phyloP scores from a whole-genome alignment of 1,284 basidiomycete genomes.

The Termitomyces sp. region DNA sequence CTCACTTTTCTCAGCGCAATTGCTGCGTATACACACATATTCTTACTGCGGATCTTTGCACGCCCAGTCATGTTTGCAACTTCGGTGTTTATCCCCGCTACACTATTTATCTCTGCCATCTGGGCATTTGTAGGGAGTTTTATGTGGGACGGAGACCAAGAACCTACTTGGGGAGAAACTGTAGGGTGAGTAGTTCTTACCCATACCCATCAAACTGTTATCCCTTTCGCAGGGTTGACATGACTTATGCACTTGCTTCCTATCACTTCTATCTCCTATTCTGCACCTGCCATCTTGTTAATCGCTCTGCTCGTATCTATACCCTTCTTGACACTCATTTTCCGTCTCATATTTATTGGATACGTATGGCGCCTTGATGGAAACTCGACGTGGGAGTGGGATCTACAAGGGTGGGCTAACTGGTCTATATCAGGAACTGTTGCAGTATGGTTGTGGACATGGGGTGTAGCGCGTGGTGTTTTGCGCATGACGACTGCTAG shows the following conservation, averaged over 20 bases:
- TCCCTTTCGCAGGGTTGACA: neutral
- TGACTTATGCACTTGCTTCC: neutral
- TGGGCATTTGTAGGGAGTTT: conserved; percentile 91
- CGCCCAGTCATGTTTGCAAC: conserved; percentile 80
- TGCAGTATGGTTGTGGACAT: conserved; percentile 84
- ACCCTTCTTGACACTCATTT: conserved; percentile 82
- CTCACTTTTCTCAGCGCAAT: conserved; percentile 70
- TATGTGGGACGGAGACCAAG: conserved; percentile 69
- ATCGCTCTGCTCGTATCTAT: conserved; percentile 69
- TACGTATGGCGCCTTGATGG: conserved; percentile 38
- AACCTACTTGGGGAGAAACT: conserved; percentile 75
- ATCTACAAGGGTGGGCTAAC: conserved; percentile 74
- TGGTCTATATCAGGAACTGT: conserved; percentile 73
- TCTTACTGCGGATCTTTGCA: conserved; percentile 73
- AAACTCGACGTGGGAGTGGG: conserved; percentile 52
- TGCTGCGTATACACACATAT: conserved; percentile 73
- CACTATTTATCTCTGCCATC: conserved; percentile 74
- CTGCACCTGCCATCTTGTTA: conserved; percentile 74
- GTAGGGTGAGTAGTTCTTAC: conserved; percentile 55
- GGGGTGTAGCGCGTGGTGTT: conserved; percentile 82
- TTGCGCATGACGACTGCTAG: conserved; percentile 76
- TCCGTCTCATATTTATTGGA: conserved; percentile 75
- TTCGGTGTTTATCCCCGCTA: conserved; percentile 74
- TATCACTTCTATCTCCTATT: conserved; percentile 8
- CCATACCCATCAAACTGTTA: conserved; percentile 2